Evolutionary conservation across 805 yeast genomes (phyloP).

Genomic region (Wickerhamomyces chaumierensis): DNA sequence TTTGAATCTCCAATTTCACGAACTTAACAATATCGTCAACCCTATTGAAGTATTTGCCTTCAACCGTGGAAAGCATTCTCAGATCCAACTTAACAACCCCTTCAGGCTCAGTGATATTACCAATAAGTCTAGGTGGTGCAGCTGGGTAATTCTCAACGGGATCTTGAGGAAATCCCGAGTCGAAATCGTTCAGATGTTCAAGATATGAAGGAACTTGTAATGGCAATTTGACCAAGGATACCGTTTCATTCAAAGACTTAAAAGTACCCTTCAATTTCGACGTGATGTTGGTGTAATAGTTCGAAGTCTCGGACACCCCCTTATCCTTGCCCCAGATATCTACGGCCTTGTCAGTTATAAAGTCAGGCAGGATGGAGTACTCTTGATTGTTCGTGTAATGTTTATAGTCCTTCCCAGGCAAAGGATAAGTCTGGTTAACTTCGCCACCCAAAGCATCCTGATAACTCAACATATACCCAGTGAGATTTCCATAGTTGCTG

Average conservation of each 20-base stretch:
- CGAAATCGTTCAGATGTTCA: conserved; percentile 7
- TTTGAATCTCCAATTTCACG: conserved; percentile 21
- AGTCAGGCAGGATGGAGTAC: conserved; percentile 49
- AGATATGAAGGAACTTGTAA: conserved; percentile 14
- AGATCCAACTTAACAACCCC: conserved; percentile 20
- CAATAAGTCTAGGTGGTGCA: conserved; percentile 2
- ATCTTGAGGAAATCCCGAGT: not conserved
- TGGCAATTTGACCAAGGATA: conserved; percentile 12
- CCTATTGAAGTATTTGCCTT: conserved; percentile 20
- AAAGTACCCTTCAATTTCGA: conserved; percentile 36
- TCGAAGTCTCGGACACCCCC: conserved; percentile 4
- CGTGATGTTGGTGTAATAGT: conserved; percentile 34
- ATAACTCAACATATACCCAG: conserved; percentile 63
- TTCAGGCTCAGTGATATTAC: conserved; percentile 23
- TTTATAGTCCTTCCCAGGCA: conserved; percentile 31
- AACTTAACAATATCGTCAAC: conserved; percentile 29
- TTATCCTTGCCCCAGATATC: conserved; percentile 38
- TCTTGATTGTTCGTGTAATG: conserved; percentile 38
- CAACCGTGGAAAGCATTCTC: conserved; percentile 9
- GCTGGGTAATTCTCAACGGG: not conserved
- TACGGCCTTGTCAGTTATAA: conserved; percentile 35
- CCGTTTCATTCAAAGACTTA: conserved; percentile 6
- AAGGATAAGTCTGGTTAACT: conserved; percentile 44
- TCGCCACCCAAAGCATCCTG: conserved; percentile 38
- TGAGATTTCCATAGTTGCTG: conserved; percentile 55